Base-by-base conservation (phyloP, 2,329 filamentous ascomycete genomes). In the Beauveria scarabaeidicola region DNA sequence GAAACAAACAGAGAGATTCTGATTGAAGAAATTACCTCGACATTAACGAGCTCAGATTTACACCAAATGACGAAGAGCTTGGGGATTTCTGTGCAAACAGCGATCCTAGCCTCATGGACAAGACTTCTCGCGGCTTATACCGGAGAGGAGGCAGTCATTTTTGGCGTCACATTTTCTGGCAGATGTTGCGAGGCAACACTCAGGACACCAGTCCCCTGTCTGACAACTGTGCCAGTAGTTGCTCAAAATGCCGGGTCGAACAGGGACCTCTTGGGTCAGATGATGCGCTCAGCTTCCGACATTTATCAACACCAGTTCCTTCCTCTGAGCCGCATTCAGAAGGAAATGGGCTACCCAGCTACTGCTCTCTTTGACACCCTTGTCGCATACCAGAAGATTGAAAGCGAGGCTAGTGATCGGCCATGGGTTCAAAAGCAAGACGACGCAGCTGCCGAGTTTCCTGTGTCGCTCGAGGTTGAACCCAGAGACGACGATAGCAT, bases 151-250 rank as follows among this genome's bases (percentile, higher is more conserved):
- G 80, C 80, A 6, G 85, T 94, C 0, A 86, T 87, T 0, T 96
- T 94, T 69, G 93, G 92, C 0, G 79, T 89, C 15, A 89, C 92
- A 0, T 77, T 96, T 8, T 92, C 92, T 9, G 91, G 91, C 1
- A 79, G 91, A 38, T 84, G 81, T 3, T 78, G 79, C 0, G 79
- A 86, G 4, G 75, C 79, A n/a, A 83, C 85, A 0, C 77, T 81
- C 19, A 69, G 78, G 6, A 80, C 82, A 5, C 78, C 83, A 0
- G 89, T 97, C 55, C 92, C 93, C 0, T 93, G 89, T 68, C 84
- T 97, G 59, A 86, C 87, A 0, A 96, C 91, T 0, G 71, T 96
- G 2, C 93, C 93, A 0, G 79, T 94, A 1, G 70, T 86, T 11
- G 82, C 83, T n/a, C 70, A 76, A 23, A 78, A 88, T 19, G 68